These are phyloP conservation scores for Malus fusca DNA, from an alignment of 306 rosid species.

Conservation along the genomic window DNA sequence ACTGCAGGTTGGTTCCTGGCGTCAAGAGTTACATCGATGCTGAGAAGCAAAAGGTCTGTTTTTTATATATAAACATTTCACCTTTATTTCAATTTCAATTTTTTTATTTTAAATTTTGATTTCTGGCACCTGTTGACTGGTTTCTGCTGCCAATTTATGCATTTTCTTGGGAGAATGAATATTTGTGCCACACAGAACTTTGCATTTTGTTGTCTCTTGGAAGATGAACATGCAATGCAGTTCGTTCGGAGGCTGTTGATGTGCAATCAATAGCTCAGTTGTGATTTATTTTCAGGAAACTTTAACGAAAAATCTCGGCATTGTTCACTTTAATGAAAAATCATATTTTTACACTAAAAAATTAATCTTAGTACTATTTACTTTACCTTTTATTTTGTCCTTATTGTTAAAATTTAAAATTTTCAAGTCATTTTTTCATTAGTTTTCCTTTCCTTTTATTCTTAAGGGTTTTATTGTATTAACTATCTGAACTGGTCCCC, in stretches of 20 bases:
- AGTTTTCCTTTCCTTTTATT: too few species aligned
- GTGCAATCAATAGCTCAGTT: background rate
- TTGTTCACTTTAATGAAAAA: too few species aligned
- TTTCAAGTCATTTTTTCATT: too few species aligned
- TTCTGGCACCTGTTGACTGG: too few species aligned
- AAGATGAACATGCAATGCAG: constrained; percentile 6
- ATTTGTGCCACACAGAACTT: background rate
- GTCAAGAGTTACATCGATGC: constrained; percentile 40
- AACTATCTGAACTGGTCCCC: background rate
- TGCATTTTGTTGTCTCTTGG: background rate
- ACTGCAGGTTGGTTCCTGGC: constrained; percentile 39
- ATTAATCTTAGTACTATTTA: rapidly evolving
- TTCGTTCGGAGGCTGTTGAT: background rate
- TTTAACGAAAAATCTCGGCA: too few species aligned
- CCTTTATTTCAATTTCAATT: background rate
- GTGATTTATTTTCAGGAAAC: background rate
- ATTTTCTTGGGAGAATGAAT: background rate
- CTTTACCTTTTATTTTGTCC: too few species aligned
- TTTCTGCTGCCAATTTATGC: background rate
- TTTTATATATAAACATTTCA: background rate
- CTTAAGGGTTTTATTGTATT: background rate
- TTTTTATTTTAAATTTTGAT: background rate
- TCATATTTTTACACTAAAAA: too few species aligned
- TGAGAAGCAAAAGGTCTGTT: constrained; percentile 43
- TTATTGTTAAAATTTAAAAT: too few species aligned